A percentile compares a stretch with the other conserved stretches of the same genome.
Conservation (phyloP, 2,329 filamentous ascomycete genomes). For the Talaromyces sp. region DNA sequence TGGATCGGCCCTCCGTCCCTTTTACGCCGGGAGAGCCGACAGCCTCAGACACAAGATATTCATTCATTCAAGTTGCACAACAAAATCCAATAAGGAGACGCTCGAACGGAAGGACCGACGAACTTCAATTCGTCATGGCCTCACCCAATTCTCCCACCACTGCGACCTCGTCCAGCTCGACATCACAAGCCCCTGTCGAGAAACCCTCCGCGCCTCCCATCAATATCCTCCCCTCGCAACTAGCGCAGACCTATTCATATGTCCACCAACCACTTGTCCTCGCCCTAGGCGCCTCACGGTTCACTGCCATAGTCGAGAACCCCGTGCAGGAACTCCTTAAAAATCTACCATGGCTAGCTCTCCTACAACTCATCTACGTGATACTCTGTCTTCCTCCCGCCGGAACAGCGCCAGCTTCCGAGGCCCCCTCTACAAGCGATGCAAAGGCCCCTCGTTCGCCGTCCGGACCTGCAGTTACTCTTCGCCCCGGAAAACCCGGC, state of each 20-base stretch:
- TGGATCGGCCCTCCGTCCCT: not conserved
- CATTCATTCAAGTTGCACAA: not conserved
- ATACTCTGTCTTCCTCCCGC: slow-evolving; percentile 62
- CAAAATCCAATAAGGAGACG: not conserved
- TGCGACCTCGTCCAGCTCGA: slow-evolving; percentile 5
- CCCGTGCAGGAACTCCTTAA: slow-evolving; percentile 66
- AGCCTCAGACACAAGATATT: not conserved
- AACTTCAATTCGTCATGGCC: slow-evolving; percentile 22
- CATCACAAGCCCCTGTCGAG: slow-evolving; percentile 18
- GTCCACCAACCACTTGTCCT: slow-evolving; percentile 70
- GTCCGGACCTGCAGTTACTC: slow-evolving; percentile 4
- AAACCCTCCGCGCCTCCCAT: slow-evolving; percentile 45
- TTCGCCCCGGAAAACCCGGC: slow-evolving; percentile 24
- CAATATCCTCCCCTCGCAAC: slow-evolving; percentile 50
- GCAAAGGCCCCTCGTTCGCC: slow-evolving; percentile 18
- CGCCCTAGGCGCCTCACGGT: slow-evolving; percentile 64
- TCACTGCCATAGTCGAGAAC: slow-evolving; percentile 68
- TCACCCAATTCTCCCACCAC: slow-evolving; percentile 13
- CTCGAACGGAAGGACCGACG: slow-evolving; percentile 5
- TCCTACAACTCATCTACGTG: slow-evolving; percentile 64
- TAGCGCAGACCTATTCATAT: slow-evolving; percentile 62
- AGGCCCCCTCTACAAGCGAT: slow-evolving; percentile 1
- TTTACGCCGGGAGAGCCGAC: not conserved
- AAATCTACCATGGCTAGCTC: slow-evolving; percentile 64
- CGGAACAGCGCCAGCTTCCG: slow-evolving; percentile 36